Conservation (phyloP, 129 eudicot species). For the Flaveria brownii region DNA sequence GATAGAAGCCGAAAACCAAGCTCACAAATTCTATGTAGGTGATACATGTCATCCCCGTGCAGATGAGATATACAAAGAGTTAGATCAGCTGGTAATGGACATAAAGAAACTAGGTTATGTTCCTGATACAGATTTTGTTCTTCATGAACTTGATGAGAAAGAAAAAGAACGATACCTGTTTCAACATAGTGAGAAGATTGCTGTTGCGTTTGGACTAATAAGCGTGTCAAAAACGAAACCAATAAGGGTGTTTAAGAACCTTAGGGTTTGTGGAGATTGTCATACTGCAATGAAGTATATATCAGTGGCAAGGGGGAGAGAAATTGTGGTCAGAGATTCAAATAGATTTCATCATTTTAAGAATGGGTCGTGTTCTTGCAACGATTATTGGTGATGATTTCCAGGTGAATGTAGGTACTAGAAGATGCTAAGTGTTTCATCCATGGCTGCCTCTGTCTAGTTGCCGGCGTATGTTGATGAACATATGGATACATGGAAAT, state of each 20-base stretch:
- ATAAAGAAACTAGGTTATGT: slow-evolving; percentile 72
- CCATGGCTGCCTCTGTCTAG: neutral
- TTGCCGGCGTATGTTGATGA: neutral
- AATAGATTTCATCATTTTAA: slow-evolving; percentile 71
- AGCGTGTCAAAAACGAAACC: slow-evolving; percentile 48
- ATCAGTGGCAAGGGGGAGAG: slow-evolving; percentile 60
- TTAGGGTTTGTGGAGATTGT: slow-evolving; percentile 68
- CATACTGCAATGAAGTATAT: slow-evolving; percentile 66
- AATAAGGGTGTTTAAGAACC: slow-evolving; percentile 65
- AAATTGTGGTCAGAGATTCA: slow-evolving; percentile 67
- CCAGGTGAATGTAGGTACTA: neutral
- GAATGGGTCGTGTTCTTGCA: slow-evolving; percentile 67
- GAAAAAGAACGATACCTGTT: slow-evolving; percentile 53
- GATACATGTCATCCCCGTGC: slow-evolving; percentile 67
- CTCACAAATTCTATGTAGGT: slow-evolving; percentile 69
- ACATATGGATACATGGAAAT: slow-evolving; percentile 10
- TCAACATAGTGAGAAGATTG: slow-evolving; percentile 80
- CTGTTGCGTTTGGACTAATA: slow-evolving; percentile 72
- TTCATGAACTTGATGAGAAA: slow-evolving; percentile 69
- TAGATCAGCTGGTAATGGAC: slow-evolving; percentile 44
- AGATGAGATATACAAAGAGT: slow-evolving; percentile 52
- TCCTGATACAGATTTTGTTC: slow-evolving; percentile 60
- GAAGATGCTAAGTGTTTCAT: neutral
- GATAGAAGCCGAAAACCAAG: slow-evolving; percentile 59
- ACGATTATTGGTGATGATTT: slow-evolving; percentile 65